Evolutionary conservation across 176 grass and related monocot genomes (phyloP).

Genomic region (Oryza longistaminata): DNA sequence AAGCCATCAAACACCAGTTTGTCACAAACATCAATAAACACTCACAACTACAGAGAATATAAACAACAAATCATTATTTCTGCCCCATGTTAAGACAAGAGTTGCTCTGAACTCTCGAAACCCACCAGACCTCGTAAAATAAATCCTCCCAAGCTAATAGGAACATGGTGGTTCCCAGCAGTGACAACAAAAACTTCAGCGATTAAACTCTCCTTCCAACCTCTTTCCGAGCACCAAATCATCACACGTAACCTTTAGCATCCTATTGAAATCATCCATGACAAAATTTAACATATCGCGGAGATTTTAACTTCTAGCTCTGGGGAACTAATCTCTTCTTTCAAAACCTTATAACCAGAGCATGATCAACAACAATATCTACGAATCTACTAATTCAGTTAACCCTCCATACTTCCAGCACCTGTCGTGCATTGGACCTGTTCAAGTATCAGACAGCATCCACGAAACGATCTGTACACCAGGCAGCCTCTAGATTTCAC

Average conservation of each 20-base stretch:
- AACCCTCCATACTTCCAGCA: not conserved
- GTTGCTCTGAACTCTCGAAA: not conserved
- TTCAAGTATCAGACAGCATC: not conserved
- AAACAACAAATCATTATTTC: not conserved
- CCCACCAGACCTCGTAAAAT: not conserved
- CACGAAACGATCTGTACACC: not conserved
- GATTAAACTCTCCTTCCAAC: not conserved
- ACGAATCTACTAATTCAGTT: not conserved
- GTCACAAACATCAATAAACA: not conserved
- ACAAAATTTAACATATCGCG: not conserved
- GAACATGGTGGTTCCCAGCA: not conserved
- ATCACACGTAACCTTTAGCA: not conserved
- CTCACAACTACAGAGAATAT: not conserved
- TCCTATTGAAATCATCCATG: not conserved
- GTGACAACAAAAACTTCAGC: not conserved
- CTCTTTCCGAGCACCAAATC: not conserved
- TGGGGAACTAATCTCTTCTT: not conserved
- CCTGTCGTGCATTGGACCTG: not conserved
- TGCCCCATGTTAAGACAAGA: not conserved
- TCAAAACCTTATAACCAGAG: not conserved
- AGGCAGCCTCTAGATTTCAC: slow-evolving; percentile 5
- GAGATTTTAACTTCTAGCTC: not conserved
- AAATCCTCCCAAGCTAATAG: not conserved
- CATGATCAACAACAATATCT: not conserved
- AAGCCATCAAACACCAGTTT: not conserved